phyloP scores from a whole-genome alignment of 176 grass and related monocot species.

The Aegilops umbellulata region DNA sequence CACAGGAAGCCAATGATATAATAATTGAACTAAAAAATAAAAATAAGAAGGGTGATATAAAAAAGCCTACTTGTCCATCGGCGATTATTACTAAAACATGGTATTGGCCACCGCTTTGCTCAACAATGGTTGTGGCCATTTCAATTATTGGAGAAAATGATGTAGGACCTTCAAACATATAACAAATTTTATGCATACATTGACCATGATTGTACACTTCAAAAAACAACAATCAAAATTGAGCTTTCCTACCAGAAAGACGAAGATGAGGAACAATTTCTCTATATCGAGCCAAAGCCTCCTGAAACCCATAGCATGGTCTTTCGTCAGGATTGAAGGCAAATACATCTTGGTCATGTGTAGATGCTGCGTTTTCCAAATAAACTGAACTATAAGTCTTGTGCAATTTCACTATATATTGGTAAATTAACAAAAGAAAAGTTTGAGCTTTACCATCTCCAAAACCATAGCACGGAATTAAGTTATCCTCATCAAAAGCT shows the following conservation, averaged over 20 bases:
- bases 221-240: conserved; percentile 20
- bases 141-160: conserved; percentile 94
- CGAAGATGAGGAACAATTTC: conserved; percentile 74
- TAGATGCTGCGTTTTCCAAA: conserved; percentile 60
- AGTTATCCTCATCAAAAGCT: conserved; percentile 88
- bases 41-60: not conserved
- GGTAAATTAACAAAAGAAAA: conserved; percentile 6
- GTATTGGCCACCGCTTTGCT: conserved; percentile 86
- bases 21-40: not conserved
- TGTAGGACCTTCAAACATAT: conserved; percentile 68
- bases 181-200: conserved; percentile 7
- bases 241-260: conserved; percentile 60
- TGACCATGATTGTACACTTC: not conserved
- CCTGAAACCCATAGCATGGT: conserved; percentile 81
- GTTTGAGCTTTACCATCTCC: conserved; percentile 72
- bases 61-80: conserved; percentile 70
- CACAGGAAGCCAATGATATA: too few relatives aligned
- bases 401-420: not conserved
- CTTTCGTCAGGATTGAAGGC: conserved; percentile 71
- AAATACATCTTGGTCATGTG: conserved; percentile 90
- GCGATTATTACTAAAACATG: conserved; percentile 95
- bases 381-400: conserved; percentile 8
- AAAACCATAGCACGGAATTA: conserved; percentile 96
- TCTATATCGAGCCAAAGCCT: conserved; percentile 72
- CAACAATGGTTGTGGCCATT: conserved; percentile 91